Percentiles rank a stretch among this genome's conserved stretches.
Evolutionary conservation across 305 asterid species (phyloP).

Genomic region (Monarda citriodora): DNA sequence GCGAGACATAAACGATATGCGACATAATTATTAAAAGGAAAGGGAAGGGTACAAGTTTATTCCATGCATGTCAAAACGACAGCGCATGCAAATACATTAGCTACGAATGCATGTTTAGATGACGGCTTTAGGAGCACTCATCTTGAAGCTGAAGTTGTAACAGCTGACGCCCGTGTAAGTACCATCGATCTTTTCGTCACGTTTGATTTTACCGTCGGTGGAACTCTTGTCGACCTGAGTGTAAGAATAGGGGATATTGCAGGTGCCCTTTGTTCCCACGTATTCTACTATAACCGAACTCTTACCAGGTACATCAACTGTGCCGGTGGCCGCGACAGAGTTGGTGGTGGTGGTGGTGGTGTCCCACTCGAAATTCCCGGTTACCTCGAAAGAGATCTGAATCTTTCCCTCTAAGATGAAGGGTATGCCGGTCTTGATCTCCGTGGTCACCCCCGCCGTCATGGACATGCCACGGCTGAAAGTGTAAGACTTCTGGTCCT

Average conservation of each 20-base stretch:
- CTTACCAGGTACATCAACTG: not conserved
- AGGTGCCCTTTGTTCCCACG: not conserved
- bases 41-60: too few species aligned
- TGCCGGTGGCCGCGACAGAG: not conserved
- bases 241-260: slow-evolving; percentile 8
- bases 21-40: too few species aligned
- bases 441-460: not conserved
- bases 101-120: too few species aligned
- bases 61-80: too few species aligned
- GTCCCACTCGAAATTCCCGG: not conserved
- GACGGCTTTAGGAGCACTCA: too few species aligned
- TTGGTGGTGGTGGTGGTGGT: not conserved
- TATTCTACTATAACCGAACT: not conserved
- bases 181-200: not conserved
- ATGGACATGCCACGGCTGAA: not conserved
- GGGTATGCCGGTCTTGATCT: not conserved
- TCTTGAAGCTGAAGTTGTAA: slow-evolving; percentile 1
- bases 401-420: not conserved
- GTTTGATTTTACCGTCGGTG: not conserved
- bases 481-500: not conserved
- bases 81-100: too few species aligned
- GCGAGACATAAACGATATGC: too few species aligned
- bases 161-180: not conserved
- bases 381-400: not conserved
- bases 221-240: slow-evolving; percentile 6